Evolutionary conservation across 805 yeast genomes (phyloP).

Genomic region (Yarrowia porcina): DNA sequence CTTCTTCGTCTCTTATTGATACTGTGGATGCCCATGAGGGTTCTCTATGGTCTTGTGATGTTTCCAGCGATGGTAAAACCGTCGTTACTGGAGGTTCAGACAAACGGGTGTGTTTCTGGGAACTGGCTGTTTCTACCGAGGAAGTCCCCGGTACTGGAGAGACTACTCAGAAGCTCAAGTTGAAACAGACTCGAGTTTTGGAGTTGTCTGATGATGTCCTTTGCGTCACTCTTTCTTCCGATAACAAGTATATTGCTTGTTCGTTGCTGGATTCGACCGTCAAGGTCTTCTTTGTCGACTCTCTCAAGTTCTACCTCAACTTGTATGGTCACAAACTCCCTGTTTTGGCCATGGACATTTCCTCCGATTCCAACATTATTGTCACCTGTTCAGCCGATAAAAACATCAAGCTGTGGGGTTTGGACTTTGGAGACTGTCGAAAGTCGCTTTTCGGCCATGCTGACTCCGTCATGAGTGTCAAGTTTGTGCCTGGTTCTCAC

Average conservation of each 20-base stretch:
- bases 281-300: slow-evolving; percentile 83
- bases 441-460: slow-evolving; percentile 95
- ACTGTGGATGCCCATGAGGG: slow-evolving; percentile 67
- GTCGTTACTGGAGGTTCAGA: slow-evolving; percentile 94
- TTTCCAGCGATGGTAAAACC: slow-evolving; percentile 79
- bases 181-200: slow-evolving; percentile 73
- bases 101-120: slow-evolving; percentile 87
- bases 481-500: slow-evolving; percentile 79
- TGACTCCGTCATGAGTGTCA: slow-evolving; percentile 88
- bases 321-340: slow-evolving; percentile 96
- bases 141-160: slow-evolving; percentile 69
- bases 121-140: slow-evolving; percentile 58
- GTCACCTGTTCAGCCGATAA: slow-evolving; percentile 96
- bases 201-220: slow-evolving; percentile 85
- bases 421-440: slow-evolving; percentile 98
- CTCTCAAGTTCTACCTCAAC: slow-evolving; percentile 81
- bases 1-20: slow-evolving; percentile 71
- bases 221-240: slow-evolving; percentile 75
- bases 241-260: slow-evolving; percentile 70
- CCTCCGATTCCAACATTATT: slow-evolving; percentile 80
- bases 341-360: slow-evolving; percentile 86
- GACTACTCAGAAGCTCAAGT: slow-evolving; percentile 50
- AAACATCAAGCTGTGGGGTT: slow-evolving; percentile 96
- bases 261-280: slow-evolving; percentile 92
- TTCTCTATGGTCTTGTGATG: slow-evolving; percentile 87